phyloP scores from a whole-genome alignment of 2,329 filamentous ascomycete species.

The Nothomitra cinnamomea region DNA sequence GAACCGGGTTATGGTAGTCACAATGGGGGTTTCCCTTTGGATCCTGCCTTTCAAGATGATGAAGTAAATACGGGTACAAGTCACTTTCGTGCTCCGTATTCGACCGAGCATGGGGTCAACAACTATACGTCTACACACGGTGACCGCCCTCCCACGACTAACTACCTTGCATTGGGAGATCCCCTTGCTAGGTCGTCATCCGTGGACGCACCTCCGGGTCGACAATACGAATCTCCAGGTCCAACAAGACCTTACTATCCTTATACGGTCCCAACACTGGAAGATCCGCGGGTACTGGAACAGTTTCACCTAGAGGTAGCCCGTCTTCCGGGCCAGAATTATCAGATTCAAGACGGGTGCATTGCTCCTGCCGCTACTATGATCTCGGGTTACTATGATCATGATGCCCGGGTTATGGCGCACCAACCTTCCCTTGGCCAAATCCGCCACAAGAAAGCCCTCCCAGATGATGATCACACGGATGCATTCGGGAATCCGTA shows the following conservation, averaged over 20 bases:
- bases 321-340: too few species aligned
- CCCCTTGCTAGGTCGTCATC: too few species aligned
- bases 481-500: too few species aligned
- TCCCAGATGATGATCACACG: too few species aligned
- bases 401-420: background rate
- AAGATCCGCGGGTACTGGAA: conserved; percentile 4
- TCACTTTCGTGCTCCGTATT: too few species aligned
- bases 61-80: conserved; percentile 5
- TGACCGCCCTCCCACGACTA: too few species aligned
- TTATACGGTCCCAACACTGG: background rate
- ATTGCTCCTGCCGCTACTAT: background rate
- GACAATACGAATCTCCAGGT: too few species aligned
- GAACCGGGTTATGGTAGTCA: conserved; percentile 9
- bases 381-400: background rate
- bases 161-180: too few species aligned
- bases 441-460: background rate
- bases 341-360: background rate
- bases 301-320: too few species aligned
- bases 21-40: conserved; percentile 22
- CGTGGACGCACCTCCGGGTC: too few species aligned
- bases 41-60: conserved; percentile 22
- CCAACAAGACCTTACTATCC: background rate
- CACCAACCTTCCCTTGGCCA: background rate
- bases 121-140: too few species aligned
- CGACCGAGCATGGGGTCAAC: too few species aligned